A percentile compares a stretch with the other conserved stretches of the same genome.
Evolutionary conservation across 2,329 filamentous ascomycete genomes (phyloP).

Genomic region (Cytospora piceae): DNA sequence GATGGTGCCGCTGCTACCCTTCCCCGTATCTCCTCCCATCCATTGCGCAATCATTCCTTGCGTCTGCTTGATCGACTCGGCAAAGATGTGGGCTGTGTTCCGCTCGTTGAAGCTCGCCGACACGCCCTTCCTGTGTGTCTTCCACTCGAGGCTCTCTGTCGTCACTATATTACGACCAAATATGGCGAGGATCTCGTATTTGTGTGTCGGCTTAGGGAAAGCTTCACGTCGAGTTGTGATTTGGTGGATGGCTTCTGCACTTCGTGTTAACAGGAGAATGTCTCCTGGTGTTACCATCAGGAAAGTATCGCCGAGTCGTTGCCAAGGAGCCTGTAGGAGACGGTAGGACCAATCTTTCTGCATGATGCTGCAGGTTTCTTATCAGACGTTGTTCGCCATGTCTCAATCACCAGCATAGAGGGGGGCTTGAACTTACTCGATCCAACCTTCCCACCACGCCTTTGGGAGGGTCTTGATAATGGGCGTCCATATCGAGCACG

Average conservation of each 20-base stretch:
- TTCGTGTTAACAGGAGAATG: constrained; percentile 60
- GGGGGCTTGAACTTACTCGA: constrained; percentile 53
- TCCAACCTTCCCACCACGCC: constrained; percentile 59
- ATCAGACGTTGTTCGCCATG: background rate
- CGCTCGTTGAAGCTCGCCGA: constrained; percentile 76
- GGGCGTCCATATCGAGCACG: constrained; percentile 57
- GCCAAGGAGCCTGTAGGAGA: constrained; percentile 61
- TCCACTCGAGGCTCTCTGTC: constrained; percentile 71
- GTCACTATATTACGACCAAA: constrained; percentile 75
- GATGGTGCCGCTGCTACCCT: constrained; percentile 50
- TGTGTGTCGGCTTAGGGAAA: constrained; percentile 69
- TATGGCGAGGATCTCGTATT: constrained; percentile 63
- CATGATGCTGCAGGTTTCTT: constrained; percentile 48
- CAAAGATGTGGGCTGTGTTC: constrained; percentile 69
- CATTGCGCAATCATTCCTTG: constrained; percentile 63
- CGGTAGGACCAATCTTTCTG: constrained; percentile 63
- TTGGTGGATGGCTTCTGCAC: constrained; percentile 68
- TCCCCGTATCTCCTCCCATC: constrained; percentile 42
- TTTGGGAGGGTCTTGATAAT: constrained; percentile 59
- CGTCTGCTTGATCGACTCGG: constrained; percentile 65
- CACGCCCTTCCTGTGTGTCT: constrained; percentile 72
- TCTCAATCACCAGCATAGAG: background rate
- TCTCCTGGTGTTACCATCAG: constrained; percentile 62
- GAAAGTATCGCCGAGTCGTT: constrained; percentile 64
- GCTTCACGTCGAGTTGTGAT: constrained; percentile 68